Base-by-base conservation (phyloP, 2,329 filamentous ascomycete genomes). In the Tolypocladium inflatum region DNA sequence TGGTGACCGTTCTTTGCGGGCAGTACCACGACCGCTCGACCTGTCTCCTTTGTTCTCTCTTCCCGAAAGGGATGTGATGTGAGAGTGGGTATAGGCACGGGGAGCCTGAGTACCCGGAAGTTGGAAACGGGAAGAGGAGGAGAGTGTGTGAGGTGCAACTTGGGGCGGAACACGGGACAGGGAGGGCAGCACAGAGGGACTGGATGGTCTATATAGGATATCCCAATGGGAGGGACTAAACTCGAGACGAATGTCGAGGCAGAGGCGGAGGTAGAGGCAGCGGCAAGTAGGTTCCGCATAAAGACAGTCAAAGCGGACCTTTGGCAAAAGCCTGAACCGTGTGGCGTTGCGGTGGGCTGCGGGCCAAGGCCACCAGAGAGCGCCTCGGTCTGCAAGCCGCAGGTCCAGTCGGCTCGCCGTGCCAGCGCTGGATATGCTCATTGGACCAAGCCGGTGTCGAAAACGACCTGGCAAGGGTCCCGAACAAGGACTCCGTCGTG, bases 1-100 rank as follows among this genome's bases (percentile, higher is more conserved):
- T 65, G 58, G 64, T 61, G 58, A 57, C 61, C 2, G 48, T 33
- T 30, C 9, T 3, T n/a, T 11, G 48, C 13, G 17, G 15, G 48
- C 8, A 11, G 9, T 13, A 17, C 48, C 5, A 17, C 30, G 17
- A 35, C 17, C 4, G 10, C 17, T n/a, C 17, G 48, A 51, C 26
- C 48, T n/a, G 17, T 50, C 26, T n/a, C 17, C 17, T 13, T n/a
- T 51, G 45, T n/a, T 35, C 15, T 13, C 26, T 30, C 26, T 51
- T n/a, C 26, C 26, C 26, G 8, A 19, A 6, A 33, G 17, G 45
- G 48, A 35, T 10, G 48, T 35, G 48, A 17, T 33, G 17, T 26
- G 48, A 51, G 45, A 48, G 45, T 17, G 17, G 17, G 45, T 17
- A 26, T 19, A 30, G 57, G n/a, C 54, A 55, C 21, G 19, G 19